Evolutionary conservation across 495 filamentous ascomycete genomes (phyloP), one percentile per base, ranked within the genome.

Genomic region (Lophiotrema nucula): DNA sequence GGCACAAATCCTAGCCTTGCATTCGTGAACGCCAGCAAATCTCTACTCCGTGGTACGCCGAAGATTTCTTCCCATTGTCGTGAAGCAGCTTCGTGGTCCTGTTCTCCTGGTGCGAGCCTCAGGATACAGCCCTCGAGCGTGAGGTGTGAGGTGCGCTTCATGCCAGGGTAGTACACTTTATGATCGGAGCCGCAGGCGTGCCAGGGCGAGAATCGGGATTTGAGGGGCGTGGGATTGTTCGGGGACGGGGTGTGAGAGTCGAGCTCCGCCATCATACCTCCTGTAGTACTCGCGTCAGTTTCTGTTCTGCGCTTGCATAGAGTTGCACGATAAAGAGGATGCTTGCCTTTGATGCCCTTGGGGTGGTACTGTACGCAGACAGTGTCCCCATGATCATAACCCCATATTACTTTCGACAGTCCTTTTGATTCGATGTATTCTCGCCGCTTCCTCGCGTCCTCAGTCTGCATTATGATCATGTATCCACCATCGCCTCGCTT

Each of bases 391-490:
- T 64, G 43, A 25, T 64, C 59, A 26, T 68, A 54, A 5, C 35
- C 63, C 28, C 45, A 58, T 16, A 70, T 67, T n/a, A 63, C 53
- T 41, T 63, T 66, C 6, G 44, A 62, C 12, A 70, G 50, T 3
- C 37, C 51, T 11, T 60, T 59, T 26, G 55, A 21, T 22, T 64
- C 60, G 31, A 70, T 70, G 35, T 56, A 60, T 24, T 52, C 47
- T 22, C 54, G 48, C 19, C 62, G 37, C 21, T 45, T 52, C 28
- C 18, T 39, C 3, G 68, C 68, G 27, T 68, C 66, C 44, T 43
- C 53, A 10, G 48, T 68, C 52, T 68, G 66, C 68, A 70, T 70
- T 28, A 70, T 69, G 46, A 70, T 56, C 68, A 70, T 70, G 56
- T 70, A 70, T 19, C 68, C 68, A 11, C 66, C 66, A 31, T 70